Base-by-base conservation (phyloP, 1,284 basidiomycete species). In the Malassezia dermatis region DNA sequence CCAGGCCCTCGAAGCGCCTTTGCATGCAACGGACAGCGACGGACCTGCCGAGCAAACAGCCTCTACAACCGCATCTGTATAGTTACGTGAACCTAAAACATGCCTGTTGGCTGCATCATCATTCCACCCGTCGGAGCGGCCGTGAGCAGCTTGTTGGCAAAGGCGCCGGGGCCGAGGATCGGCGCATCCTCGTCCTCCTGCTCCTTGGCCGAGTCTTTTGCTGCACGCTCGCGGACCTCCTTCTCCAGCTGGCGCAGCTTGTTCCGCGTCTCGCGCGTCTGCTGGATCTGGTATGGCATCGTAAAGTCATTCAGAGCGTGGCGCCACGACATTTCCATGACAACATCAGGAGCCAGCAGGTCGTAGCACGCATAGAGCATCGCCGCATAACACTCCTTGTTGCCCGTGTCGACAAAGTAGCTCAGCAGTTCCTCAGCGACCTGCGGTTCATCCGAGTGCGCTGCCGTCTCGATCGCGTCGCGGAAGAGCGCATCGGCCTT, bases 401-500 rank as follows among this genome's bases (percentile, higher is more conserved):
- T 94, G 35, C 94, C 94, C 61, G 98, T 94, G 75, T 89, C 86
- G 62, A 95, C 89, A 64, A 78, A 78, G 68, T 78, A 98, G 8
- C 84, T 84, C 19, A 95, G 79, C 15, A 98, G 79, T 56, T 96
- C 94, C 76, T 99, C 91, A 2, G 89, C 87, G 31, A 96, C 86
- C 53, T 90, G 86, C 7, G 81, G 83, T 24, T 82, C 83, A 34
- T 73, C 79, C 7, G 88, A 91, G n/a, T 81, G 79, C 0, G 91
- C 85, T 1, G 91, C 89, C 0, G 93, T 96, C 71, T 90, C 77
- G 78, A 98, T 90, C 4, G 91, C 87, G 73, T 99, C 94, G 72
- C 88, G 87, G 83, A 89, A 95, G 45, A 98, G 79, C 74, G 94
- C 87, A 79, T 99, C 94, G 65, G 87, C 84, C 79, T 98, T 98